These are phyloP conservation scores for Oxyria digyna DNA, from an alignment of 148 eudicot genomes.

Conservation along the genomic window DNA sequence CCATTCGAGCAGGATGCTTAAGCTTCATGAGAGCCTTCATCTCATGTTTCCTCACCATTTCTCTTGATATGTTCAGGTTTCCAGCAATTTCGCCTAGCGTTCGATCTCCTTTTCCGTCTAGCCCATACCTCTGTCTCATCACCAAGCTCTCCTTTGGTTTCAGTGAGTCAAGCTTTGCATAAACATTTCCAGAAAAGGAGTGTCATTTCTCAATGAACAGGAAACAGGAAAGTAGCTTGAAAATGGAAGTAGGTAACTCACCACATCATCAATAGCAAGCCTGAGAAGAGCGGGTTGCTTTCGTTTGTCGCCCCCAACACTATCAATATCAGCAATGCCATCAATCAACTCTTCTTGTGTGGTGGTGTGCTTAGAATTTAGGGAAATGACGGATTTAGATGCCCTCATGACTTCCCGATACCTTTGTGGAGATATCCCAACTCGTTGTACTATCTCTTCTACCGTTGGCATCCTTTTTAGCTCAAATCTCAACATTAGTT, in stretches of 20 bases:
- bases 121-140: constrained; percentile 91
- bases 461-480: constrained; percentile 63
- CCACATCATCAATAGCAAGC: constrained; percentile 98
- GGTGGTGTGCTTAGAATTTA: constrained; percentile 37
- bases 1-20: constrained; percentile 81
- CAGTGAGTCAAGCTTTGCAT: constrained; percentile 78
- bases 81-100: constrained; percentile 89
- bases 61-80: constrained; percentile 81
- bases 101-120: constrained; percentile 89
- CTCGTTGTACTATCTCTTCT: constrained; percentile 52
- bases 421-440: constrained; percentile 64
- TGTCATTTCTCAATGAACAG: background rate
- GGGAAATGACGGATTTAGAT: constrained; percentile 50
- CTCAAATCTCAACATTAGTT: constrained; percentile 50
- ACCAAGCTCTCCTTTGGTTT: constrained; percentile 97
- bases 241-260: constrained; percentile 34
- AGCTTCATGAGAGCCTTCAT: constrained; percentile 93
- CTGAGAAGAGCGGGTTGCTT: constrained; percentile 84
- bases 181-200: background rate
- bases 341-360: constrained; percentile 76
- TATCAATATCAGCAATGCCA: constrained; percentile 55
- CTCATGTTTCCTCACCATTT: constrained; percentile 96
- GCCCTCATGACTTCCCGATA: constrained; percentile 71
- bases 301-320: constrained; percentile 51
- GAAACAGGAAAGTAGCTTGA: no score